Base-by-base conservation (phyloP, 2,329 filamentous ascomycete genomes). In the Drechslera avenae region DNA sequence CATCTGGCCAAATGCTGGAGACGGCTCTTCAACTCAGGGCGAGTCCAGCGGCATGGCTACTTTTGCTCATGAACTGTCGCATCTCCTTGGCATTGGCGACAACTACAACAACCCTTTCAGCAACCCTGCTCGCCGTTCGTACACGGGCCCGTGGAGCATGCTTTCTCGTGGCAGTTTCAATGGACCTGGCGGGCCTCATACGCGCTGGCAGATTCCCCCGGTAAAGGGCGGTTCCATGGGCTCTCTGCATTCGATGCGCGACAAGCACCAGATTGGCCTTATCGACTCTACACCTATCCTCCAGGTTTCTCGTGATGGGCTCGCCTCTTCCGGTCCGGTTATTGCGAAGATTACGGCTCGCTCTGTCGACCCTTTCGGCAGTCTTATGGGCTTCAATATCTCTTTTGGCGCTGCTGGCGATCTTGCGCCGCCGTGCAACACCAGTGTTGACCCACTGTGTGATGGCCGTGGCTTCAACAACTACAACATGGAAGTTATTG, bases 41-140 rank as follows among this genome's bases (percentile, higher is more conserved):
- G 81, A 83, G 58, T 80, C 77, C 58, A 81, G 77, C 1, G 81
- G 81, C 5, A 79, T 81, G 78, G 76, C 73, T 0, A 80, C 78
- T 0, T 83, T 79, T 55, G 81, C 81, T 1, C 81, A 83, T 59
- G 80, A 83, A 55, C 67, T 83, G 3, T 78, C 73, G 18, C 81
- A 83, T 61, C 63, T 83, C 31, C 73, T 83, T 1, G 74, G 76
- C 12, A 82, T 82, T 17, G 77, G 78, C 7, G 81, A 83, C 58
- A 83, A 83, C 60, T 82, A 83, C 59, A 82, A 82, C 57, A 83
- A 83, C 46, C 80, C 80, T 0, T 82, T 78, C 56, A 71, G 76
- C 3, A 57, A 68, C 1, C 79, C 79, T 1, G 62, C 75, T 34
- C 74, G 77, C 3, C 76, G 81, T 17, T 66, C 76, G 0, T 82